Base-by-base conservation (phyloP, 164 flowering plant species). In the Kalanchoe fedtschenkoi region DNA sequence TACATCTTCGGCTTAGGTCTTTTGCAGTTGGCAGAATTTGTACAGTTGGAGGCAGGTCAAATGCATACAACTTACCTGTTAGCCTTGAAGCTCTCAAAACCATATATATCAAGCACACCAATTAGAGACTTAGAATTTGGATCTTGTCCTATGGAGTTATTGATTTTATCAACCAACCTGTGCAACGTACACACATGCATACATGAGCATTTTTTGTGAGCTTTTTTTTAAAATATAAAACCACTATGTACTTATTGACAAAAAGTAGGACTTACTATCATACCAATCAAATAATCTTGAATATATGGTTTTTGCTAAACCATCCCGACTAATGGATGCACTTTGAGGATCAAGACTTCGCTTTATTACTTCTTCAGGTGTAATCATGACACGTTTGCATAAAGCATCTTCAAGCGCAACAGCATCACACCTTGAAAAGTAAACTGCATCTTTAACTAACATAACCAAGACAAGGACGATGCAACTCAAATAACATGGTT, bases 41-140 rank as follows among this genome's bases (percentile, higher is more conserved):
- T 26, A 51, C 13, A 51, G 56, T 51, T 47, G 30, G 55, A 47
- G 29, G 55, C 30, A 22, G 30, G 55, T 29, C 29, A 1, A 47
- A 47, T 35, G 22, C 37, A 34, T 22, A 34, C 22, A 19, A 44
- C 22, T 68, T 69, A 84, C 92, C 92, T 86, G 70, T 86, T 86
- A 62, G 75, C 58, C 62, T 86, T 86, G 51, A 86, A 86, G 79
- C 92, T 86, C 73, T 86, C 92, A 69, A 86, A 86, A 41, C 92
- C 92, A 68, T 86, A 86, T 29, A 86, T 86, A 41, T 86, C 92
- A 67, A 86, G 92, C 57, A 86, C 92, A 21, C 92, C 92, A 69
- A 86, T 86, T 57, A 82, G 71, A 66, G 74, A 79, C 58, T 74
- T 82, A 17, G 92, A 86, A 24, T 67, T 76, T 6, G 79, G 75